Evolutionary conservation across 2,329 filamentous ascomycete genomes (phyloP).

Genomic region (Aureobasidium subglaciale): DNA sequence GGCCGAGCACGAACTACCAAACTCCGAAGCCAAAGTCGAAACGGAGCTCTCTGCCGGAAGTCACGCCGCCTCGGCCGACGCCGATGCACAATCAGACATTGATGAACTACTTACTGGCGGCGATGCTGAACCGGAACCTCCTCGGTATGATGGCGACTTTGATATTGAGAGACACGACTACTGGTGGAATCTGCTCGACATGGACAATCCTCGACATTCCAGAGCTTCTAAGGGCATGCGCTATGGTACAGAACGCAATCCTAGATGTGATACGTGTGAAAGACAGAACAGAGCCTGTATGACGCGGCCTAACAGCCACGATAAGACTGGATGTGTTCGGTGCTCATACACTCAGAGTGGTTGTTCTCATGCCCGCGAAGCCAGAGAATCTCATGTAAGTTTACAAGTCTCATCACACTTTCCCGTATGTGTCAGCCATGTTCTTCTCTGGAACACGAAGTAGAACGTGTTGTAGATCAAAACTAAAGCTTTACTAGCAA

Average conservation of each 20-base stretch:
- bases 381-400: constrained; percentile 12
- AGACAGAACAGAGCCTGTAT: constrained; percentile 9
- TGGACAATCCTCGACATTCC: constrained; percentile 7
- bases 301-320: constrained; percentile 10
- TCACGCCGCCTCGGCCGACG: background rate
- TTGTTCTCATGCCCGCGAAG: constrained; percentile 12
- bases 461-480: no score
- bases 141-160: constrained; percentile 10
- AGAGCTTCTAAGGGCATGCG: constrained; percentile 13
- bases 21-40: background rate
- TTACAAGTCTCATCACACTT: no score
- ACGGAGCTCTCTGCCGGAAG: background rate
- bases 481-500: background rate
- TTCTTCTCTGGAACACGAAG: no score
- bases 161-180: constrained; percentile 14
- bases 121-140: constrained; percentile 10
- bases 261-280: constrained; percentile 10
- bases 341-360: constrained; percentile 12
- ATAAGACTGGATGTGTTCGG: constrained; percentile 14
- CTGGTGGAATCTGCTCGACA: constrained; percentile 12
- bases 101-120: constrained; percentile 1
- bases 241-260: constrained; percentile 4
- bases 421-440: no score
- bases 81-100: constrained; percentile 9
- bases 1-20: background rate